Evolutionary conservation across 108 stramenopile genomes (phyloP).

Genomic region (Skeletonema tropicum): DNA sequence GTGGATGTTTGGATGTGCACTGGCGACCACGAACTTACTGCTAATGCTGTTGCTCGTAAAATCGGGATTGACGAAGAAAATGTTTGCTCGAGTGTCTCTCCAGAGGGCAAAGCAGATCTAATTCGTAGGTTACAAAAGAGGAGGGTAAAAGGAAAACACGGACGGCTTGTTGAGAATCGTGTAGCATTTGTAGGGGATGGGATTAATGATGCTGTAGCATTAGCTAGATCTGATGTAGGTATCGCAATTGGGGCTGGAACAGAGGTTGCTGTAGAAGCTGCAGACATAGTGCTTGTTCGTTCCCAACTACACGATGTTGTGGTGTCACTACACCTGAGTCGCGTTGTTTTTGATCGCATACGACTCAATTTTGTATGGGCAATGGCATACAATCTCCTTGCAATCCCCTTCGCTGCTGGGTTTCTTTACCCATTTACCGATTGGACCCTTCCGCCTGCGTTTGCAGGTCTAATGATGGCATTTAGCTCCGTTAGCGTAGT

Average conservation of each 20-base stretch:
- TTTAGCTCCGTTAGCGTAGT: slow-evolving; percentile 92
- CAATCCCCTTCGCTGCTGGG: slow-evolving; percentile 96
- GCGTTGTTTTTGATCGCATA: slow-evolving; percentile 91
- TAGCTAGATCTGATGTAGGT: slow-evolving; percentile 95
- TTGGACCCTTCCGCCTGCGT: slow-evolving; percentile 85
- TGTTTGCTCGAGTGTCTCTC: slow-evolving; percentile 76
- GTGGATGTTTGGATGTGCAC: slow-evolving; percentile 98
- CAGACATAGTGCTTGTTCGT: slow-evolving; percentile 93
- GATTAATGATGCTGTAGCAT: slow-evolving; percentile 96
- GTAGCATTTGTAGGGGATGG: slow-evolving; percentile 98
- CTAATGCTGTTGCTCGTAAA: slow-evolving; percentile 79
- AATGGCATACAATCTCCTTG: slow-evolving; percentile 93
- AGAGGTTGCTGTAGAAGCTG: slow-evolving; percentile 95
- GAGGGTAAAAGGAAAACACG: slow-evolving; percentile 33
- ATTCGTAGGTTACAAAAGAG: slow-evolving; percentile 61
- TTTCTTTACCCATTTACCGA: slow-evolving; percentile 89
- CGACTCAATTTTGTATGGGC: slow-evolving; percentile 92
- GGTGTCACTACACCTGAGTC: slow-evolving; percentile 87
- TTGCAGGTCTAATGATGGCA: slow-evolving; percentile 95
- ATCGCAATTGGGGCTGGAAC: slow-evolving; percentile 97
- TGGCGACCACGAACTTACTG: slow-evolving; percentile 92
- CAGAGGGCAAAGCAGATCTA: slow-evolving; percentile 80
- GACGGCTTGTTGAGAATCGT: slow-evolving; percentile 25
- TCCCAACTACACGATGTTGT: slow-evolving; percentile 87
- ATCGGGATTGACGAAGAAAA: slow-evolving; percentile 71